Evolutionary conservation across 345 rosid species (phyloP).

Genomic region (Gossypium longicalyx): DNA sequence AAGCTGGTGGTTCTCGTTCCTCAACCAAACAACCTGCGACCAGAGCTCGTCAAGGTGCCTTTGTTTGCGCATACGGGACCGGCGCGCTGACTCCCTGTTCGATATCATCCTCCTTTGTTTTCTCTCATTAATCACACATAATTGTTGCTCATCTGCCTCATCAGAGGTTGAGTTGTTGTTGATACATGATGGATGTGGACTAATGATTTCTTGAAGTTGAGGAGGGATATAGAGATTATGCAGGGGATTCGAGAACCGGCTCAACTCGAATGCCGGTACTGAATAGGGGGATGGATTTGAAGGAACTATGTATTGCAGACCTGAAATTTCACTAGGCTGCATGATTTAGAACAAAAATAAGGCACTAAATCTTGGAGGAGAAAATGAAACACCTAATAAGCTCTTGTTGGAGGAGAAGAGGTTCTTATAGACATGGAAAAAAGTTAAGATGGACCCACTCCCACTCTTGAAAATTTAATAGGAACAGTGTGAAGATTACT

Average conservation of each 20-base stretch:
- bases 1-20: not conserved
- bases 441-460: not conserved
- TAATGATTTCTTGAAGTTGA: not conserved
- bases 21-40: not conserved
- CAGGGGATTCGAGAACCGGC: not conserved
- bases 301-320: not conserved
- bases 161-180: not conserved
- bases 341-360: not conserved
- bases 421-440: not conserved
- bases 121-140: not conserved
- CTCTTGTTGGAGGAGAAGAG: not conserved
- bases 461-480: not conserved
- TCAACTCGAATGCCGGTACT: not conserved
- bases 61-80: not conserved
- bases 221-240: not conserved
- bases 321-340: slow-evolving; percentile 1
- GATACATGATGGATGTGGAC: not conserved
- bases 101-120: slow-evolving; percentile 2
- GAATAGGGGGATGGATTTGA: not conserved
- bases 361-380: not conserved
- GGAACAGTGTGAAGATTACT: not conserved
- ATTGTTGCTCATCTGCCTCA: not conserved
- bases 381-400: not conserved
- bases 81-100: not conserved
- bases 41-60: slow-evolving; percentile 1